Base-by-base conservation (phyloP, 352 stramenopile genomes). In the Pythium rhizo-oryzae region DNA sequence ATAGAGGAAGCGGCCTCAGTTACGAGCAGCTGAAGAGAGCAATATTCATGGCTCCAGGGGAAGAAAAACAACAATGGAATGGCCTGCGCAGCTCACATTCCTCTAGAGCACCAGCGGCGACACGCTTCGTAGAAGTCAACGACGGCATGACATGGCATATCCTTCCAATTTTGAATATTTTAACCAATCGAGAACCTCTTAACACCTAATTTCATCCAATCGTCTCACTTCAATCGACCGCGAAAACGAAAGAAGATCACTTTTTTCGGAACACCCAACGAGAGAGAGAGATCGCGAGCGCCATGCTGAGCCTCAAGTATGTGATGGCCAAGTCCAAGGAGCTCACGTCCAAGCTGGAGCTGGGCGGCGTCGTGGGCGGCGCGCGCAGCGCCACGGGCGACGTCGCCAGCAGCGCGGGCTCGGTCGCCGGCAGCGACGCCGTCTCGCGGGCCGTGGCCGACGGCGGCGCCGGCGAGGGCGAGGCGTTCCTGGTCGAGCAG, bases 321-420 rank as follows among this genome's bases (percentile, higher is more conserved):
- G 72, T 92, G 49, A 81, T 92, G 51, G 81, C 80, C 69, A 92
- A 92, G 78, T 91, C 82, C 58, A 87, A 80, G 44, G 84, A 90
- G 69, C 72, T 91, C 51, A 82, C 82, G 50, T 82, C 77, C 39
- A 84, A 71, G 57, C 73, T 91, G 1, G 82, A 92, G 77, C 19
- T 79, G 59, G 78, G 28, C 30, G 50, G n/a, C 43, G 68, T 70
- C 39, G 68, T 70, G 2, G 41, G 41, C 21, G 30, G 39, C 25
- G 43, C 37, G 19, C 54, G 61, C 37, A 69, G 54, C 54, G 37
- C 8, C 7, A 54, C 57, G 46, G 51, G 21, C 23, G 68, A 74
- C 52, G 33, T n/a, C 4, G 21, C 50, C 24, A 76, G 62, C 1
- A 64, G 54, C 39, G 52, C 65, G 24, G 63, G 55, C 52, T 62